A percentile compares a stretch with the other conserved stretches of the same genome.
phyloP scores from a whole-genome alignment of 2,329 filamentous ascomycete genomes.

The Setomelanomma holmii region DNA sequence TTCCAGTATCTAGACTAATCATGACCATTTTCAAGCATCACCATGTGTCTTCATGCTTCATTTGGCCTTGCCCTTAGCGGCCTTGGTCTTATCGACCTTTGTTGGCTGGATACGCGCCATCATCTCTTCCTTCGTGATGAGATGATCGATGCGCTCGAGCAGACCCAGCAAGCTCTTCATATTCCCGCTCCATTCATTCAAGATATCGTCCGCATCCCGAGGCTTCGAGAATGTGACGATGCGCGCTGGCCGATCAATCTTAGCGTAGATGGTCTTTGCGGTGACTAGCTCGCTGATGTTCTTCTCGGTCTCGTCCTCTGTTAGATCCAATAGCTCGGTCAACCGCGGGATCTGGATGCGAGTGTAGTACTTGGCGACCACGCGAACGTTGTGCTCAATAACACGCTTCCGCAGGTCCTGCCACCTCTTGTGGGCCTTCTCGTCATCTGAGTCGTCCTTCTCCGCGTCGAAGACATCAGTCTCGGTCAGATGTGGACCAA shows the following conservation, averaged over 20 bases:
- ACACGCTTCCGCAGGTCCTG: constrained; percentile 95
- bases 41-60: constrained; percentile 15
- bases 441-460: constrained; percentile 70
- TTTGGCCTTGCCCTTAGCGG: constrained; percentile 46
- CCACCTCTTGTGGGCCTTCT: constrained; percentile 87
- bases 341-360: constrained; percentile 92
- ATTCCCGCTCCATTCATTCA: constrained; percentile 98
- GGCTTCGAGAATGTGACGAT: constrained; percentile 95
- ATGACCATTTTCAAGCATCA: constrained; percentile 19
- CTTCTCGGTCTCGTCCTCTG: constrained; percentile 96
- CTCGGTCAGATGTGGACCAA: constrained; percentile 83
- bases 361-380: constrained; percentile 98
- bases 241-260: constrained; percentile 92
- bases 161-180: constrained; percentile 92
- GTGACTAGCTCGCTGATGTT: constrained; percentile 98
- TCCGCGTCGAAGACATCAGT: constrained; percentile 88
- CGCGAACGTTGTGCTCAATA: constrained; percentile 98
- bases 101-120: constrained; percentile 92
- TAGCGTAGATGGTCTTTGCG: constrained; percentile 96
- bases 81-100: constrained; percentile 52
- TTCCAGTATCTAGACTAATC: constrained; percentile 42
- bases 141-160: constrained; percentile 90
- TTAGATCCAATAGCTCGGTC: constrained; percentile 88
- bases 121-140: constrained; percentile 99
- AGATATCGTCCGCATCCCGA: constrained; percentile 89